phyloP scores from a whole-genome alignment of 352 stramenopile genomes.

The Globisporangium paddicum region DNA sequence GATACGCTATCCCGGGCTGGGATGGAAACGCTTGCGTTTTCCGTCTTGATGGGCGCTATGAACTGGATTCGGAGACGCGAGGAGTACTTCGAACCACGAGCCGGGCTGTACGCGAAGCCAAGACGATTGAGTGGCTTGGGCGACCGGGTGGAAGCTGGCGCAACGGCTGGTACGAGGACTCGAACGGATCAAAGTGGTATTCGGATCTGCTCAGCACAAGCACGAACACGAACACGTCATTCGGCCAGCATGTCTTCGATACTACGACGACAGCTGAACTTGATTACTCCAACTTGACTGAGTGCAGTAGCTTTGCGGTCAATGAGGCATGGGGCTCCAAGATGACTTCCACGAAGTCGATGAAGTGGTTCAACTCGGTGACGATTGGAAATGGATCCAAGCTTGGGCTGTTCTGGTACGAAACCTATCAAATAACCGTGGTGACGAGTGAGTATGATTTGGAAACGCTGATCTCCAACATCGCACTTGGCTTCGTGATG shows the following conservation, averaged over 20 bases:
- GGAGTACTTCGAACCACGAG: slow-evolving; percentile 12
- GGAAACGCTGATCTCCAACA: slow-evolving; percentile 27
- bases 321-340: slow-evolving; percentile 11
- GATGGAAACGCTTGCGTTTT: slow-evolving; percentile 29
- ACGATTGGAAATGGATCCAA: slow-evolving; percentile 17
- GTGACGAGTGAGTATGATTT: slow-evolving; percentile 24
- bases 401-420: slow-evolving; percentile 16
- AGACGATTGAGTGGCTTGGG: slow-evolving; percentile 11
- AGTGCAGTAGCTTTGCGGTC: slow-evolving; percentile 1
- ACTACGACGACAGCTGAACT: slow-evolving; percentile 12
- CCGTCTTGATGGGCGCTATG: slow-evolving; percentile 17
- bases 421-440: slow-evolving; percentile 3
- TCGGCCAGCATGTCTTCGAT: slow-evolving; percentile 19
- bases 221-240: slow-evolving; percentile 9
- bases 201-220: slow-evolving; percentile 22
- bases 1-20: slow-evolving; percentile 18
- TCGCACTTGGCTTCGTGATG: slow-evolving; percentile 20
- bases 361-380: slow-evolving; percentile 14
- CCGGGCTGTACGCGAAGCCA: slow-evolving; percentile 11
- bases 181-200: slow-evolving; percentile 19
- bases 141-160: slow-evolving; percentile 13
- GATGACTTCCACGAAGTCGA: slow-evolving; percentile 4
- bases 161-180: slow-evolving; percentile 29
- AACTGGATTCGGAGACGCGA: slow-evolving; percentile 3
- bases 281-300: slow-evolving; percentile 4